Conservation (phyloP, 352 stramenopile genomes). For the Phytophthora litchii region DNA sequence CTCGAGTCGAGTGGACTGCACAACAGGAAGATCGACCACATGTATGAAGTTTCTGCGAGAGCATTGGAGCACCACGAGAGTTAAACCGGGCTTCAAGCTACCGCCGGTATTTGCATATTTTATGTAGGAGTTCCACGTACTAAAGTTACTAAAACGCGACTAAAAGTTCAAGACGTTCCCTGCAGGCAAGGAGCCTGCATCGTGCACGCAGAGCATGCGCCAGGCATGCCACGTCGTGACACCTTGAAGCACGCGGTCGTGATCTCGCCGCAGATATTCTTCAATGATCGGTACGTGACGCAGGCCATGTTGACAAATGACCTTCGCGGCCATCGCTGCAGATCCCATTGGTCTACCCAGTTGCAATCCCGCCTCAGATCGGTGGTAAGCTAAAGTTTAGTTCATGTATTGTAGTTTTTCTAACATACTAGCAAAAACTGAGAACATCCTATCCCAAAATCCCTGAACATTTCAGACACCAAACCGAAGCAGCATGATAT, state of each 20-base stretch:
- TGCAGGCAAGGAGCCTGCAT: neutral
- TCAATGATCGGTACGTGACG: constrained; percentile 32
- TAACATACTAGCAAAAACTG: constrained; percentile 32
- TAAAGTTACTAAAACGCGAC: constrained; percentile 18
- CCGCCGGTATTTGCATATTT: constrained; percentile 1
- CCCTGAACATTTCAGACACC: constrained; percentile 13
- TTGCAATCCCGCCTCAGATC: constrained; percentile 1
- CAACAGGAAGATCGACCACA: neutral
- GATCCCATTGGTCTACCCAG: neutral
- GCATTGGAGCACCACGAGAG: neutral
- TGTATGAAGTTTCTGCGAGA: neutral
- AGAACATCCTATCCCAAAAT: constrained; percentile 25
- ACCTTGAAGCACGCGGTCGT: constrained; percentile 28
- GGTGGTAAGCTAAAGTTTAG: constrained; percentile 6
- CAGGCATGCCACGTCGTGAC: constrained; percentile 1
- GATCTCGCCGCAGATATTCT: constrained; percentile 10
- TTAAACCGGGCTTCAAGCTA: neutral
- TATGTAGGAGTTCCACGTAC: neutral
- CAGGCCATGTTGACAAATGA: constrained; percentile 17
- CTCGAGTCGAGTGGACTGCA: no score
- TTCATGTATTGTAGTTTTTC: neutral
- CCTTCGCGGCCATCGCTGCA: constrained; percentile 1
- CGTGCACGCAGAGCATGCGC: neutral
- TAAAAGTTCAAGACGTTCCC: constrained; percentile 14
- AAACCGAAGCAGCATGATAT: constrained; percentile 18